Base-by-base conservation (phyloP, 441 rosid species). In the Capsella rubella region DNA sequence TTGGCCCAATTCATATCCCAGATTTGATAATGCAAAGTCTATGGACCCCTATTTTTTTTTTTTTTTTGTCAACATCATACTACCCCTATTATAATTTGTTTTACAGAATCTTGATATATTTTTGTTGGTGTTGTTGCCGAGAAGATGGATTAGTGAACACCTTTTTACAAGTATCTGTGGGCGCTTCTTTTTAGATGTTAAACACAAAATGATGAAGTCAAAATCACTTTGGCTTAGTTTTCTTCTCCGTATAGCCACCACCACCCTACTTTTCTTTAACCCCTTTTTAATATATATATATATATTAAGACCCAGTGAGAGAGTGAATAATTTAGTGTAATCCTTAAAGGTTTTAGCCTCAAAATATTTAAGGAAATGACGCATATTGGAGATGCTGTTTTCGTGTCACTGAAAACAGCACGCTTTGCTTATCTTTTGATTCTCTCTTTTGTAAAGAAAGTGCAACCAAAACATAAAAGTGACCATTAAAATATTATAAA, bases 301-400 rank as follows among this genome's bases (percentile, higher is more conserved):
- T 21, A 21, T 21, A 21, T 21, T 21, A 1, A 21, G 25, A 21
- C 25, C 25, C 25, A 21, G 2, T 21, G 25, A 21, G 25, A 21
- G 25, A 40, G 52, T n/a, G 72, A n/a, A 50, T 27, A 15, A 8
- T 1, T 8, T 21, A 35, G 10, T 27, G 46, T 52, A 46, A 2
- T 37, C 15, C 56, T 56, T 49, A 56, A 18, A 18, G 54, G 21
- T 50, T 16, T 16, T 18, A 50, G 65, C 35, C 65, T 47, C 43
- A n/a, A 34, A n/a, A 73, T 55, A n/a, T 42, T 72, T 46, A 73
- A 45, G 64, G 50, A 73, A 54, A 45, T 72, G 76, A 45, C 76
- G 64, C 10, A 63, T 43, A 61, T 52, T 73, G 66, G 50, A 35
- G 47, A 64, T 64, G 64, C 40, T 25, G 77, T 72, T 73, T 54